Evolutionary conservation across 257 asterid species (phyloP).

Genomic region (Gardenia jasminoides): DNA sequence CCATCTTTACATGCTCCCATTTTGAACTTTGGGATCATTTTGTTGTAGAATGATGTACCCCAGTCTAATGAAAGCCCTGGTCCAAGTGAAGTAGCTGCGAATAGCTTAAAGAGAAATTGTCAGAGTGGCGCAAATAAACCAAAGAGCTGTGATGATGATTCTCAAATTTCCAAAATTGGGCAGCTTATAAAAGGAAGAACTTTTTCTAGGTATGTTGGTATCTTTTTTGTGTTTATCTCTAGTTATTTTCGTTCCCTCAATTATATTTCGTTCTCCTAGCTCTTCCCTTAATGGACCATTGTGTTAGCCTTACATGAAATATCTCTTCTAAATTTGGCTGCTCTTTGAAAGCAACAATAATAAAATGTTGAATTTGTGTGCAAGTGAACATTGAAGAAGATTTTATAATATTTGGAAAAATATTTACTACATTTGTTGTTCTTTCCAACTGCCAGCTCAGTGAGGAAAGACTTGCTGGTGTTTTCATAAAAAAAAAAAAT

Average conservation of each 20-base stretch:
- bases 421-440: neutral
- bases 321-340: neutral
- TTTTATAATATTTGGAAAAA: neutral
- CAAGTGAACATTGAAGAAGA: neutral
- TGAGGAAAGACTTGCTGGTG: too few relatives aligned
- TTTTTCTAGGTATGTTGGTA: conserved; percentile 55
- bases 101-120: conserved; percentile 13
- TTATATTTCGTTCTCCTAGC: too few relatives aligned
- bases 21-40: too few relatives aligned
- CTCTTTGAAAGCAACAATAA: neutral
- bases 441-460: neutral
- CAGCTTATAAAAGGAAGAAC: conserved; percentile 61
- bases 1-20: conserved; percentile 7
- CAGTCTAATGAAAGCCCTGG: conserved; percentile 40
- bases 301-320: neutral
- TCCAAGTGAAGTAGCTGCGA: conserved; percentile 23
- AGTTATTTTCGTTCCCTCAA: neutral
- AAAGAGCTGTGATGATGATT: conserved; percentile 27
- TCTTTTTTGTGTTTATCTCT: neutral
- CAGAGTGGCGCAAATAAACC: conserved; percentile 21
- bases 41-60: conserved; percentile 44
- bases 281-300: neutral
- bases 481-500: too few relatives aligned
- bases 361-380: neutral
- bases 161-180: conserved; percentile 59